Percentiles rank a stretch among this genome's conserved stretches.
Evolutionary conservation across 495 filamentous ascomycete genomes (phyloP).

Genomic region (Aspergillus homomorphus): DNA sequence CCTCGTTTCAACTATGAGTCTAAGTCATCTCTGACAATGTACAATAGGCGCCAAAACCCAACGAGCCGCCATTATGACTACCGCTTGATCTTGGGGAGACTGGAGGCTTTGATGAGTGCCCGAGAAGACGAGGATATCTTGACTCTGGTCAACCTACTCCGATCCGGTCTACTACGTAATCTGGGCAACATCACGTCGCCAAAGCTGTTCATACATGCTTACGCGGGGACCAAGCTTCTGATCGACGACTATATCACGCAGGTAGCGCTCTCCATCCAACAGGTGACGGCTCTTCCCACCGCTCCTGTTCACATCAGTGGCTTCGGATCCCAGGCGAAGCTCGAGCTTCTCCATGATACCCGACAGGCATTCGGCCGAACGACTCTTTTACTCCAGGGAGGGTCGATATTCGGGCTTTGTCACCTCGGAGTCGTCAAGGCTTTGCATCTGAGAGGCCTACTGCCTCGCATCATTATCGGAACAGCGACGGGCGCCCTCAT

Average conservation of each 20-base stretch:
- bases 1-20: neutral
- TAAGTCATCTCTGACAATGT: neutral
- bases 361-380: conserved; percentile 86
- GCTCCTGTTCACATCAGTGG: conserved; percentile 49
- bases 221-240: conserved; percentile 83
- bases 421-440: conserved; percentile 91
- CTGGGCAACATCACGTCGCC: conserved; percentile 84
- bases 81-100: conserved; percentile 74
- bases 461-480: conserved; percentile 88
- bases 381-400: conserved; percentile 84
- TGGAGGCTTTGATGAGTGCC: conserved; percentile 67
- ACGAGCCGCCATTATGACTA: conserved; percentile 85
- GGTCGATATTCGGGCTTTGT: conserved; percentile 87
- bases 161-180: conserved; percentile 85
- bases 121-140: conserved; percentile 75
- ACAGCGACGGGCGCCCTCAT: conserved; percentile 89
- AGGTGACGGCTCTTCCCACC: conserved; percentile 71
- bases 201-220: conserved; percentile 80
- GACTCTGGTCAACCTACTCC: conserved; percentile 71
- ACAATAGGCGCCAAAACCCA: conserved; percentile 70
- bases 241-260: conserved; percentile 91
- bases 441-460: conserved; percentile 73
- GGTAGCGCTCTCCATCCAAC: conserved; percentile 73
- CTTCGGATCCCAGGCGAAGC: conserved; percentile 78
- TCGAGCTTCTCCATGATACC: conserved; percentile 86